These are phyloP conservation scores for Talaromyces borbonicus DNA, from an alignment of 495 filamentous ascomycete genomes.

Conservation along the genomic window DNA sequence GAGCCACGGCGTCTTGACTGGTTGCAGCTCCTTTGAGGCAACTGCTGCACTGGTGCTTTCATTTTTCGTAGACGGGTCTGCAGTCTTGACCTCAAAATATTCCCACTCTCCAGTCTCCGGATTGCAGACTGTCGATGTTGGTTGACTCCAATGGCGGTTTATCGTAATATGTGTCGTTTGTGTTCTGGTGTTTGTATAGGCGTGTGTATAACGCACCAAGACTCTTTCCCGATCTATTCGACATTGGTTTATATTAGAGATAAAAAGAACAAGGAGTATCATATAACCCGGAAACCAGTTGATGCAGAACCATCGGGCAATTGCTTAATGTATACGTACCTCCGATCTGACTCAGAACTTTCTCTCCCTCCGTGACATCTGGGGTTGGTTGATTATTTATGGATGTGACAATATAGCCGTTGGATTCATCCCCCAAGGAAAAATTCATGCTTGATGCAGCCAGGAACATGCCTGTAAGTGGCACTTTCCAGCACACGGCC, in stretches of 20 bases:
- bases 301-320: too few species aligned
- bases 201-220: not conserved
- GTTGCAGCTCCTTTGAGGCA: not conserved
- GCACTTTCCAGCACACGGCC: slow-evolving; percentile 5
- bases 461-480: slow-evolving; percentile 2
- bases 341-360: not conserved
- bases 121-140: not conserved
- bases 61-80: not conserved
- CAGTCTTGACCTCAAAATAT: not conserved
- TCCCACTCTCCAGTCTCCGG: slow-evolving; percentile 1
- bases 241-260: not conserved
- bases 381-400: slow-evolving; percentile 4
- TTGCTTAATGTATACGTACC: too few species aligned
- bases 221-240: slow-evolving; percentile 4
- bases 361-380: slow-evolving; percentile 3
- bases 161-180: slow-evolving; percentile 1
- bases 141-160: slow-evolving; percentile 3
- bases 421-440: not conserved
- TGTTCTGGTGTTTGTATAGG: not conserved
- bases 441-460: not conserved
- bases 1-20: not conserved
- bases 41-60: not conserved
- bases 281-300: too few species aligned
- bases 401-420: not conserved
- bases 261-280: too few species aligned